These are phyloP conservation scores for Pythium biforme DNA, from an alignment of 352 stramenopile species.

Conservation along the genomic window DNA sequence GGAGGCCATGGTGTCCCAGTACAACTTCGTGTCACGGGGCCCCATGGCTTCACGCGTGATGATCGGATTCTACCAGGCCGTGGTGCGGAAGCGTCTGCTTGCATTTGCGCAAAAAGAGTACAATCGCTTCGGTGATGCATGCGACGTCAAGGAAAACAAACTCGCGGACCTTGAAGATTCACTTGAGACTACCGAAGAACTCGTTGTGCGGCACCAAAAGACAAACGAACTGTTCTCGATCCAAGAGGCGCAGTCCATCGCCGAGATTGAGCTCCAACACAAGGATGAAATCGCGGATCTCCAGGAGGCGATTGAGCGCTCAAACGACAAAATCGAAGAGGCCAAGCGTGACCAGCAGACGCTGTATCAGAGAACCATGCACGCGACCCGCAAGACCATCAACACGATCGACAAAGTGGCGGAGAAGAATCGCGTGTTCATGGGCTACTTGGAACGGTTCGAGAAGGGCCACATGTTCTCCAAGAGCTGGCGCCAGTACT, in stretches of 20 bases:
- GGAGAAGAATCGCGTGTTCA: slow-evolving; percentile 60
- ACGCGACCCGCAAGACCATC: slow-evolving; percentile 69
- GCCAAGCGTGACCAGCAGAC: slow-evolving; percentile 58
- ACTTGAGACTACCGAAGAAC: slow-evolving; percentile 44
- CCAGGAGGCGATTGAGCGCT: slow-evolving; percentile 37
- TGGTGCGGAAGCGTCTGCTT: slow-evolving; percentile 48
- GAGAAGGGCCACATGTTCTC: slow-evolving; percentile 74
- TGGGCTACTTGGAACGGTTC: slow-evolving; percentile 73
- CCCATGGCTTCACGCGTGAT: slow-evolving; percentile 48
- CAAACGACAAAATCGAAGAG: slow-evolving; percentile 42
- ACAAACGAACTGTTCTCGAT: slow-evolving; percentile 46
- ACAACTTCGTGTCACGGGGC: slow-evolving; percentile 68
- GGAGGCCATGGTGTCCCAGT: slow-evolving; percentile 76
- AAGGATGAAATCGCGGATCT: slow-evolving; percentile 40
- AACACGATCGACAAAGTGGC: slow-evolving; percentile 74
- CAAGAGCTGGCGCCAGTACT: slow-evolving; percentile 79
- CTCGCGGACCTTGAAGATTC: slow-evolving; percentile 50
- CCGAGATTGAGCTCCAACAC: slow-evolving; percentile 44
- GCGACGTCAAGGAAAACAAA: slow-evolving; percentile 45
- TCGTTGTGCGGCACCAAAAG: slow-evolving; percentile 46
- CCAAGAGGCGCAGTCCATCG: slow-evolving; percentile 50
- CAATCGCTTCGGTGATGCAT: slow-evolving; percentile 53
- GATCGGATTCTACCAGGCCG: slow-evolving; percentile 55
- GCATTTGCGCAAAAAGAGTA: slow-evolving; percentile 55
- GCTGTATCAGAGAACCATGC: slow-evolving; percentile 77